Conservation (phyloP, 2,329 filamentous ascomycete species). For the Aspergillus phoenicis region DNA sequence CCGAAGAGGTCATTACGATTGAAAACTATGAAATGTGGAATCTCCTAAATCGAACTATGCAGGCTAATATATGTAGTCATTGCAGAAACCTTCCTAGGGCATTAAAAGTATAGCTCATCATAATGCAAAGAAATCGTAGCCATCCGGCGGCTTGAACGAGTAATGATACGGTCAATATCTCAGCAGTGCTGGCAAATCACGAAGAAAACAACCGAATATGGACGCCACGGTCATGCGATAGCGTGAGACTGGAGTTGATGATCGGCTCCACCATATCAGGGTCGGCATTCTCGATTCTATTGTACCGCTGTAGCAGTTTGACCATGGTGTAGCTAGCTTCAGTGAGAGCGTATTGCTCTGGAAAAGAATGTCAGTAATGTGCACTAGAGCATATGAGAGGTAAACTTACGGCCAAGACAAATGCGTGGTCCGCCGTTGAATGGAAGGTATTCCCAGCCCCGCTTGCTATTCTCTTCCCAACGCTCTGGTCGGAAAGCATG, state of each 20-base stretch:
- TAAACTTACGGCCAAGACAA: constrained; percentile 42
- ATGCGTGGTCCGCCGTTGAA: constrained; percentile 45
- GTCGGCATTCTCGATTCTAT: constrained; percentile 40
- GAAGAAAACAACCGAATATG: constrained; percentile 29
- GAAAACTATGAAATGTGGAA: too few species aligned
- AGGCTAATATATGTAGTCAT: too few species aligned
- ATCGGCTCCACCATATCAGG: constrained; percentile 32
- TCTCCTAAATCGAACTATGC: too few species aligned
- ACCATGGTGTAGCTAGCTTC: constrained; percentile 46
- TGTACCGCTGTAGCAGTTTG: constrained; percentile 42
- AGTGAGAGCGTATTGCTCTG: constrained; percentile 48
- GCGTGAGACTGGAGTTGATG: constrained; percentile 33
- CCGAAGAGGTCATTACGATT: too few species aligned
- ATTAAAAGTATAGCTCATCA: too few species aligned
- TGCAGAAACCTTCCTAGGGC: too few species aligned
- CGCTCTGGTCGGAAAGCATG: constrained; percentile 53
- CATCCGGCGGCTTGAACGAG: too few species aligned
- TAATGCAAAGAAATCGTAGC: too few species aligned
- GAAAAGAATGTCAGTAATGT: background rate
- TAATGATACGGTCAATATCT: rapidly evolving
- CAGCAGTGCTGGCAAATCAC: background rate
- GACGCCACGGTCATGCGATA: constrained; percentile 38
- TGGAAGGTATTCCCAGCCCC: constrained; percentile 43
- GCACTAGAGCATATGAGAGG: background rate
- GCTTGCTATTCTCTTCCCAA: constrained; percentile 46